Percentiles rank a stretch among this genome's conserved stretches.
Evolutionary conservation across 139 green algal genomes (phyloP).

Genomic region (Chlorella sp.): DNA sequence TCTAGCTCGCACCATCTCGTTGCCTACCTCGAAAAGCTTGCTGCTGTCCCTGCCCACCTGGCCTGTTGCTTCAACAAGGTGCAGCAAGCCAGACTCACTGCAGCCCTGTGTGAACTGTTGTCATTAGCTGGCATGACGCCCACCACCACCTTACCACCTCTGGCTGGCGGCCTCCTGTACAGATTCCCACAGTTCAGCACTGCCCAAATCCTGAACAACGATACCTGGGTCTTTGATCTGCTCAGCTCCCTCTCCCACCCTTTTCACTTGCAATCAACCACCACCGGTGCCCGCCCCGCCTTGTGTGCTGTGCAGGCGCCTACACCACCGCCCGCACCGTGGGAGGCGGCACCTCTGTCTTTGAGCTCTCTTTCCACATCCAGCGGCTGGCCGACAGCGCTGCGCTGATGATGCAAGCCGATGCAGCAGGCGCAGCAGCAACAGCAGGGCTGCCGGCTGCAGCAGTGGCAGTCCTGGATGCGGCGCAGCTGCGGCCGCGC

Average conservation of each 20-base stretch:
- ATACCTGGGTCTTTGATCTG: too few relatives aligned
- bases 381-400: slow-evolving; percentile 58
- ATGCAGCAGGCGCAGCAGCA: slow-evolving; percentile 9
- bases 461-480: neutral
- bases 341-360: slow-evolving; percentile 40
- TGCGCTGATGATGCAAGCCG: slow-evolving; percentile 57
- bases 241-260: too few relatives aligned
- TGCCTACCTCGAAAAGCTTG: neutral
- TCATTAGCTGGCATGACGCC: too few relatives aligned
- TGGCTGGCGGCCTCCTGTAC: too few relatives aligned
- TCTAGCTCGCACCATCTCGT: too few relatives aligned
- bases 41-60: neutral
- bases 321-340: slow-evolving; percentile 75
- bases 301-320: slow-evolving; percentile 47
- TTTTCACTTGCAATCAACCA: neutral
- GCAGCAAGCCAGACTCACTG: too few relatives aligned
- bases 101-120: too few relatives aligned
- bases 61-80: too few relatives aligned
- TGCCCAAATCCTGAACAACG: too few relatives aligned
- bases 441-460: neutral
- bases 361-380: slow-evolving; percentile 70
- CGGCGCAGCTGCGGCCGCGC: slow-evolving; percentile 25
- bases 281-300: neutral
- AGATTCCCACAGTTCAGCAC: too few relatives aligned
- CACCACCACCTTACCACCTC: too few relatives aligned